Percentiles rank a stretch among this genome's conserved stretches.
Evolutionary conservation across 2,329 filamentous ascomycete genomes (phyloP).

Genomic region (Macrophomina pseudophaseolina): DNA sequence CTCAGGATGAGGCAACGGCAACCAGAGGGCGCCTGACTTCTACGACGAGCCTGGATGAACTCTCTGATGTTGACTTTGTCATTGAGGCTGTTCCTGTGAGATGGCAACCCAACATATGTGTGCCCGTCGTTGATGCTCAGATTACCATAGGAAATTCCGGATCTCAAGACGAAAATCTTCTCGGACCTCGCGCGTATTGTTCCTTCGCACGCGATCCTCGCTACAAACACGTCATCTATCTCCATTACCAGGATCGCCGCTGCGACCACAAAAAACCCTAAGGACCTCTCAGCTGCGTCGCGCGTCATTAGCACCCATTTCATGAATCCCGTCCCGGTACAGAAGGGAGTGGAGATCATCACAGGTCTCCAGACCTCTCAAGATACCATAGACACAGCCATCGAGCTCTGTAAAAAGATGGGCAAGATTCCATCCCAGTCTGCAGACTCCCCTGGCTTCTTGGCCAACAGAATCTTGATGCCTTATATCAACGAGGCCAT

Average conservation of each 20-base stretch:
- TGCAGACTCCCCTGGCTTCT: conserved; percentile 88
- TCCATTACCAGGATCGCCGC: conserved; percentile 96
- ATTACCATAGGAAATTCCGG: conserved; percentile 69
- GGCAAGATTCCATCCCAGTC: conserved; percentile 89
- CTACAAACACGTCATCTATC: conserved; percentile 98
- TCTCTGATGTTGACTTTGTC: conserved; percentile 89
- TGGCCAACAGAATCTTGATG: conserved; percentile 97
- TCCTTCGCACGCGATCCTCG: conserved; percentile 83
- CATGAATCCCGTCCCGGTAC: conserved; percentile 98
- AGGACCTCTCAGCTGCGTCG: conserved; percentile 78
- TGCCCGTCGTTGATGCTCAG: neutral
- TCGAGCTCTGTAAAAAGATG: conserved; percentile 88
- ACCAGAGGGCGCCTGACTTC: conserved; percentile 72
- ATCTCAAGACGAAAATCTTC: conserved; percentile 89
- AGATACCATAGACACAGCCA: conserved; percentile 78
- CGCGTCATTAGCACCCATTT: conserved; percentile 96
- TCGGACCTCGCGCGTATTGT: conserved; percentile 79
- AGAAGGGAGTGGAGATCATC: conserved; percentile 98
- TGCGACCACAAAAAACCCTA: conserved; percentile 77
- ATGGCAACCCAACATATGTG: neutral
- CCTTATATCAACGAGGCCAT: conserved; percentile 99
- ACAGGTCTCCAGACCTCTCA: conserved; percentile 88
- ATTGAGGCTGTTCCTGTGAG: conserved; percentile 86
- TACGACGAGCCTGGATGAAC: conserved; percentile 74
- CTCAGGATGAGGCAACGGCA: conserved; percentile 77